Base-by-base conservation (phyloP, 345 rosid species). In the Aurinia saxatilis region DNA sequence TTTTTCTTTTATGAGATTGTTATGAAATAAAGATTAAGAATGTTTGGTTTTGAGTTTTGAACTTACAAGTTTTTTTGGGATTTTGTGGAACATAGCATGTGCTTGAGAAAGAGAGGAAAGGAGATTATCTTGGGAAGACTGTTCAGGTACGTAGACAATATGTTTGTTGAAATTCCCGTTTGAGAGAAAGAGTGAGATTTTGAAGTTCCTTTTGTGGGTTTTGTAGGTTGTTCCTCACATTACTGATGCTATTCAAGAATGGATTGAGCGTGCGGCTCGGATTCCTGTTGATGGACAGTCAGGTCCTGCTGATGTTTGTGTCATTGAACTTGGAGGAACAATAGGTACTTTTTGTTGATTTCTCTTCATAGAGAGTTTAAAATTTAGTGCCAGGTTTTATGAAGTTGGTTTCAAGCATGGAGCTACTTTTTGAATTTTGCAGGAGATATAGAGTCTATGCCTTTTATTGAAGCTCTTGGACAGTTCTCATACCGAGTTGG, bases 381-480 rank as follows among this genome's bases (percentile, higher is more conserved):
- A n/a, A n/a, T n/a, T n/a, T n/a, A 51, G 36, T 18, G 67, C 57
- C 35, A 42, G 1, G 53, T 49, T 56, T 37, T 42, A 2, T 27
- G 27, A 25, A 52, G 18, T 42, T 68, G 16, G 34, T 41, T 55
- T 42, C 2, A 21, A 42, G 13, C 21, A 41, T 57, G 27, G 50
- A 58, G 31, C 6, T 42, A 34, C 27, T 41, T 7, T 42, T 65
- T 50, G 31, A 6, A 19, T 30, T 67, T 74, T 75, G 49, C 87
- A 93, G 99, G 99, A 59, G 99, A 95, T 72, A 88, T 95, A 61
- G 99, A 95, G 69, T 88, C 96, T 45, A 90, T 88, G 98, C 96
- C 98, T 16, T 95, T 90, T 68, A 88, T 90, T 9, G 96, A 95
- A 80, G 99, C 99, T 60, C 80, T 95, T 15, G 89, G 99, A 4